A percentile compares a stretch with the other conserved stretches of the same genome.
phyloP scores from a whole-genome alignment of 768 basidiomycete genomes.

The Mycena chlorophos region DNA sequence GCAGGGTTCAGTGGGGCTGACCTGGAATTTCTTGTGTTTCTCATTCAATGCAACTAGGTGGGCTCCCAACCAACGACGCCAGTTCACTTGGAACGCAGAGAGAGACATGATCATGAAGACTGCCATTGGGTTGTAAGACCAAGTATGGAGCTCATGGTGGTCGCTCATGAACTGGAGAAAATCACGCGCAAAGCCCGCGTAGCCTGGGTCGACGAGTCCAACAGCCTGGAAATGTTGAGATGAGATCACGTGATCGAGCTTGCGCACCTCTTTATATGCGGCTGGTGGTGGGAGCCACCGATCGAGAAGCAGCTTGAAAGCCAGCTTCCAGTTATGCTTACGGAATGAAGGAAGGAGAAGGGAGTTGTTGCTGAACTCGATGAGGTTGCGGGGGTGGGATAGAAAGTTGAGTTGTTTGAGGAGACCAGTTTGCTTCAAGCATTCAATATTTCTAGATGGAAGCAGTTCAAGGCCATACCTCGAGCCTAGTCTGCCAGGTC shows the following conservation, averaged over 20 bases:
- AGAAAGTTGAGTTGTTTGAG: too few species aligned
- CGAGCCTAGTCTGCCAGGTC: too few species aligned
- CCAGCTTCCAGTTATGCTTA: neutral
- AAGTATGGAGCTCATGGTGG: neutral
- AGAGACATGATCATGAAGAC: neutral
- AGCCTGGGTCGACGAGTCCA: neutral
- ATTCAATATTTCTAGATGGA: too few species aligned
- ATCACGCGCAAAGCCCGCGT: neutral
- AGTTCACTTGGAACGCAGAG: neutral
- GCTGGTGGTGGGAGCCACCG: neutral
- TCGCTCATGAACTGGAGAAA: neutral
- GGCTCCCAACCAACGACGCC: neutral
- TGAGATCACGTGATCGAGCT: neutral
- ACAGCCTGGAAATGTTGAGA: neutral
- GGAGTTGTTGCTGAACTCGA: neutral
- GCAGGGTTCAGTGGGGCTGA: neutral
- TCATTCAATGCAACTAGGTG: neutral
- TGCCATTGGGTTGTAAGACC: neutral
- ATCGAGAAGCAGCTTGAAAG: neutral
- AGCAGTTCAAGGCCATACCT: too few species aligned
- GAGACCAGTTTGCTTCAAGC: too few species aligned
- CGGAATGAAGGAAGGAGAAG: neutral
- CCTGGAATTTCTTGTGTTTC: neutral
- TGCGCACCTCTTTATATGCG: neutral
- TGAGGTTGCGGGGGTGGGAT: slow-evolving; percentile 34